Conservation (phyloP, 768 basidiomycete genomes). For the Auriscalpium orientale region DNA sequence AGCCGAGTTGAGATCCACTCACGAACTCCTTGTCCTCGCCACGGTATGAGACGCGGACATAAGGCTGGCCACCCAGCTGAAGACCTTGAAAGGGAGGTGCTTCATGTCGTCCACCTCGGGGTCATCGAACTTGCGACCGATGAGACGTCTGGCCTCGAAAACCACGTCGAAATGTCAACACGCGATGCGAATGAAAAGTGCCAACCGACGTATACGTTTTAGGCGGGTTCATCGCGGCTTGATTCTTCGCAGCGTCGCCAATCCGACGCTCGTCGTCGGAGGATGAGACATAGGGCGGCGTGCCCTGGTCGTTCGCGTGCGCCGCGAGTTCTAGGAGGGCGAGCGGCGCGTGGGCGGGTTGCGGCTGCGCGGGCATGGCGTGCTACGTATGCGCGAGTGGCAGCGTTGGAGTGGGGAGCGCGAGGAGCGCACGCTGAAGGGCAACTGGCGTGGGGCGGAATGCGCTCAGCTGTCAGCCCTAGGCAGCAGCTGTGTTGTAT, state of each 20-base stretch:
- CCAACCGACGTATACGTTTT: conserved; percentile 53
- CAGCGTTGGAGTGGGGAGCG: no score
- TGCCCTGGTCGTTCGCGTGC: conserved; percentile 81
- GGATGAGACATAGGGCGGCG: conserved; percentile 94
- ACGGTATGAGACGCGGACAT: conserved; percentile 84
- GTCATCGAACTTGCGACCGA: conserved; percentile 90
- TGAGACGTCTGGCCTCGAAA: conserved; percentile 97
- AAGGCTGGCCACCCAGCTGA: conserved; percentile 84
- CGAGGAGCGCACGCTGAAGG: no score
- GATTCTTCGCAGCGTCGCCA: conserved; percentile 98
- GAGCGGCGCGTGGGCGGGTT: no score
- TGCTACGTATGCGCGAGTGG: no score
- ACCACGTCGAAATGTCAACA: conserved; percentile 46
- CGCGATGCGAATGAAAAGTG: not conserved
- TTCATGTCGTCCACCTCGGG: conserved; percentile 77
- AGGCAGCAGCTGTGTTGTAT: no score
- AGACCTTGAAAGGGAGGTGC: conserved; percentile 92
- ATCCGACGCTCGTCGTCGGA: conserved; percentile 94
- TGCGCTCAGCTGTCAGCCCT: no score
- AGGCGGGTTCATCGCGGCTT: conserved; percentile 96
- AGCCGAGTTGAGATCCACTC: conserved; percentile 24
- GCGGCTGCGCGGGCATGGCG: no score
- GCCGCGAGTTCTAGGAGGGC: no score
- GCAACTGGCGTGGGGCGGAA: no score
- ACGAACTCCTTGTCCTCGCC: conserved; percentile 92